These are phyloP conservation scores for Triticum timopheevii DNA, from an alignment of 176 grass and related monocot species.

Conservation along the genomic window DNA sequence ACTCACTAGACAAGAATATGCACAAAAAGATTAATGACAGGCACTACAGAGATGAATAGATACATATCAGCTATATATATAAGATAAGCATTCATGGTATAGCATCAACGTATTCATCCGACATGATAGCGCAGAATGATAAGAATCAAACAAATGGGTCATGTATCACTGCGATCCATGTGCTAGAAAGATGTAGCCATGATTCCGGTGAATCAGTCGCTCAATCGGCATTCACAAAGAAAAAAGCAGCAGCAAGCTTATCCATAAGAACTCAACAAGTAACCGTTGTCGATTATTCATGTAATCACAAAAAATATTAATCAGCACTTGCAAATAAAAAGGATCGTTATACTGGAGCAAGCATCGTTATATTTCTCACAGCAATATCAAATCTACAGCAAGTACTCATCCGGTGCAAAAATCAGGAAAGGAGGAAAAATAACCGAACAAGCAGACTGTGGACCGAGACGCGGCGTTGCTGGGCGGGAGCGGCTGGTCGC, in stretches of 20 bases:
- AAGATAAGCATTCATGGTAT: not conserved
- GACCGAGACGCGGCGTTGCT: too few species aligned
- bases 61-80: not conserved
- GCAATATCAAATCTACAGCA: too few species aligned
- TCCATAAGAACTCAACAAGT: not conserved
- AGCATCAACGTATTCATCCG: not conserved
- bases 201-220: not conserved
- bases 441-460: too few species aligned
- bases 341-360: not conserved
- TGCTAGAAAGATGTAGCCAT: not conserved
- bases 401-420: too few species aligned
- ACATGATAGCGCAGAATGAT: not conserved
- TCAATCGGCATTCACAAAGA: not conserved
- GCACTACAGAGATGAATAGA: not conserved
- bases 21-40: slow-evolving; percentile 4
- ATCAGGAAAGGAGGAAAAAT: too few species aligned
- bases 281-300: not conserved
- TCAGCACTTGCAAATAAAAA: not conserved
- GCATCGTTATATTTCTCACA: too few species aligned
- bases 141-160: not conserved
- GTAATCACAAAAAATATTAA: not conserved
- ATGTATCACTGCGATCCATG: not conserved
- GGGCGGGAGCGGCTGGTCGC: too few species aligned
- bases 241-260: not conserved
- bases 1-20: slow-evolving; percentile 32